These are phyloP conservation scores for Helotiales sp. DNA, from an alignment of 2,329 filamentous ascomycete species.

Conservation along the genomic window DNA sequence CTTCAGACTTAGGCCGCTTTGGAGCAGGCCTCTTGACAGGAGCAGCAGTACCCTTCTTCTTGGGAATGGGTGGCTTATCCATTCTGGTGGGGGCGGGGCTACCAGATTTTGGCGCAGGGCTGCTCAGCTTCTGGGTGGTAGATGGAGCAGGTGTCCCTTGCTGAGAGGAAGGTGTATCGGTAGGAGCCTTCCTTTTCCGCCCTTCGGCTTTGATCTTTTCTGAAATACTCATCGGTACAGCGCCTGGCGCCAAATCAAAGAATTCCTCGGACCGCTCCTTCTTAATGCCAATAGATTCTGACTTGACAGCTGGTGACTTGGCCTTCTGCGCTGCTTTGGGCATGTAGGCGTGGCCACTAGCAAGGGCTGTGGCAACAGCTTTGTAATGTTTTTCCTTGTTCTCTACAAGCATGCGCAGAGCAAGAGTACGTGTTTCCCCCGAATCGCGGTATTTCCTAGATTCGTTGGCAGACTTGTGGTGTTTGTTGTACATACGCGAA, in stretches of 20 bases:
- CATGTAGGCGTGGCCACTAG: constrained; percentile 9
- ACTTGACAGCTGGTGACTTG: constrained; percentile 21
- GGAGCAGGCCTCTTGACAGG: constrained; percentile 30
- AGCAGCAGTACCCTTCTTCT: constrained; percentile 39
- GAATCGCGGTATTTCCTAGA: constrained; percentile 36
- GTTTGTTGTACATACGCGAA: constrained; percentile 41
- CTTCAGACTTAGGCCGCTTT: constrained; percentile 36
- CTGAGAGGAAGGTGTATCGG: constrained; percentile 34
- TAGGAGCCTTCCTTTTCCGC: constrained; percentile 35
- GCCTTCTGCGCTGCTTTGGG: constrained; percentile 28
- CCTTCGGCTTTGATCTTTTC: constrained; percentile 42
- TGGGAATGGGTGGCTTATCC: constrained; percentile 30
- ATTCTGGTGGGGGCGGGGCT: constrained; percentile 32
- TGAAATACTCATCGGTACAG: constrained; percentile 35
- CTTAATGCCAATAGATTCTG: constrained; percentile 20
- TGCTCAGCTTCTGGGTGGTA: constrained; percentile 5
- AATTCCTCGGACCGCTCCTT: constrained; percentile 27
- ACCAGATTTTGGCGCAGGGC: constrained; percentile 28
- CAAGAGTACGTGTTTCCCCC: constrained; percentile 37
- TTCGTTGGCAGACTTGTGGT: constrained; percentile 36
- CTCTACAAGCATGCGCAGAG: constrained; percentile 36
- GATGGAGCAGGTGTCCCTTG: constrained; percentile 37
- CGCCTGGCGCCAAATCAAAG: background rate
- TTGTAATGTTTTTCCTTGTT: constrained; percentile 37
- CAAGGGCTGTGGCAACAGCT: background rate